phyloP scores from a whole-genome alignment of 352 stramenopile species.

The Phytophthora vignae region DNA sequence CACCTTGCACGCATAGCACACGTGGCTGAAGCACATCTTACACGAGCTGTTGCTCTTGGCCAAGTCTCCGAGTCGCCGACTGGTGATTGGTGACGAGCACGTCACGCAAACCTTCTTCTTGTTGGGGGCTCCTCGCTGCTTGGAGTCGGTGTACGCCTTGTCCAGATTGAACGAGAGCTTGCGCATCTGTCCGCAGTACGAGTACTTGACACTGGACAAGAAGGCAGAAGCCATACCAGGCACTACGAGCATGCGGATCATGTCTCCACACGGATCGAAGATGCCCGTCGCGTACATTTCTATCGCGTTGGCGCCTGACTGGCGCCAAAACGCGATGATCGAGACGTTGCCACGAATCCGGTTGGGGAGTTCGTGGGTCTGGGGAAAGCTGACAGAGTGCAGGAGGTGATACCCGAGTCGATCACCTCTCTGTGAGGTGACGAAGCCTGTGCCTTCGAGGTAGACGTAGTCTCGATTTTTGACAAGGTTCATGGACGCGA shows the following conservation, averaged over 20 bases:
- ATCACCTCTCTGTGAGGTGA: not conserved
- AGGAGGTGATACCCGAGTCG: conserved; percentile 1
- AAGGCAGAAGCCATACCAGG: not conserved
- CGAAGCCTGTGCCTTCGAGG: conserved; percentile 1
- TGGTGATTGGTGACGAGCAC: not conserved
- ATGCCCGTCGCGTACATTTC: not conserved
- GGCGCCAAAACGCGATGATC: conserved; percentile 1
- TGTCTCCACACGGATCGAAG: not conserved
- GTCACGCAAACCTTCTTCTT: conserved; percentile 2
- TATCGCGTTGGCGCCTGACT: not conserved
- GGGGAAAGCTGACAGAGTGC: not conserved
- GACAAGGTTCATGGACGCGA: not conserved
- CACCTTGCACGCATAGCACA: conserved; percentile 1
- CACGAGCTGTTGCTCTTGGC: conserved; percentile 1
- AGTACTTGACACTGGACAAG: not conserved
- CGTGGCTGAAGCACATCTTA: not conserved
- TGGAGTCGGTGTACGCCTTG: conserved; percentile 1
- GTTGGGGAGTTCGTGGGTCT: not conserved
- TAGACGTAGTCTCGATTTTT: conserved; percentile 1
- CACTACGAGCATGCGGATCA: not conserved
- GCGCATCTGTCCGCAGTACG: not conserved
- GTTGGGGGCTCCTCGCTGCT: conserved; percentile 1
- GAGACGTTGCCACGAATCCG: not conserved
- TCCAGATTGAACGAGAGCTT: not conserved
- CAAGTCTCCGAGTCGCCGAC: not conserved